Evolutionary conservation across 2,329 filamentous ascomycete genomes (phyloP).

Genomic region (Fusarium aywerte): DNA sequence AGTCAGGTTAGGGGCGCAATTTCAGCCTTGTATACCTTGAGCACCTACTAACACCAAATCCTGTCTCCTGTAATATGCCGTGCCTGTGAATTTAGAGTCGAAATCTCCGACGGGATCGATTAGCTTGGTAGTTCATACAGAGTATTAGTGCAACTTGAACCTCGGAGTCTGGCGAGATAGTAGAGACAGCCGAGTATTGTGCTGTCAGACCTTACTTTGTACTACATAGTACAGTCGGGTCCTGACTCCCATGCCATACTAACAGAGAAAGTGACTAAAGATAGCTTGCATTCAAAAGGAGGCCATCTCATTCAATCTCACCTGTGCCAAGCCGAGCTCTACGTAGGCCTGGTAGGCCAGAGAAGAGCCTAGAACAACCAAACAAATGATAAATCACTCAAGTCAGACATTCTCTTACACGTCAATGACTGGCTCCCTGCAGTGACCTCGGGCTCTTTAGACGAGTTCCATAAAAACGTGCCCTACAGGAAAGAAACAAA

Average conservation of each 20-base stretch:
- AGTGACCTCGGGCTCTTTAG: not conserved
- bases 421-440: slow-evolving; percentile 13
- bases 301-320: not conserved
- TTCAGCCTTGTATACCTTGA: slow-evolving; percentile 20
- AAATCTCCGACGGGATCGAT: slow-evolving; percentile 35
- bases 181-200: slow-evolving; percentile 11
- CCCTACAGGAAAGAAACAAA: slow-evolving; percentile 2
- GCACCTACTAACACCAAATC: not conserved
- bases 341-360: not conserved
- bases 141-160: slow-evolving; percentile 26
- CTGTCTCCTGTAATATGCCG: slow-evolving; percentile 1
- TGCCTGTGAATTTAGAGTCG: slow-evolving; percentile 1
- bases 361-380: slow-evolving; percentile 15
- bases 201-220: slow-evolving; percentile 13
- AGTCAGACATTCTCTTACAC: slow-evolving; percentile 12
- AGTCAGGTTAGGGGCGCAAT: slow-evolving; percentile 4
- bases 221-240: not conserved
- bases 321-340: not conserved
- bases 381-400: slow-evolving; percentile 4
- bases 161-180: slow-evolving; percentile 7
- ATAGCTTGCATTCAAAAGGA: not conserved
- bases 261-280: not conserved
- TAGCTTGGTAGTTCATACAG: not conserved
- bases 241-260: not conserved
- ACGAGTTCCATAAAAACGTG: slow-evolving; percentile 3